Conservation (phyloP, 1,284 basidiomycete species). For the Sporisorium scitamineum region DNA sequence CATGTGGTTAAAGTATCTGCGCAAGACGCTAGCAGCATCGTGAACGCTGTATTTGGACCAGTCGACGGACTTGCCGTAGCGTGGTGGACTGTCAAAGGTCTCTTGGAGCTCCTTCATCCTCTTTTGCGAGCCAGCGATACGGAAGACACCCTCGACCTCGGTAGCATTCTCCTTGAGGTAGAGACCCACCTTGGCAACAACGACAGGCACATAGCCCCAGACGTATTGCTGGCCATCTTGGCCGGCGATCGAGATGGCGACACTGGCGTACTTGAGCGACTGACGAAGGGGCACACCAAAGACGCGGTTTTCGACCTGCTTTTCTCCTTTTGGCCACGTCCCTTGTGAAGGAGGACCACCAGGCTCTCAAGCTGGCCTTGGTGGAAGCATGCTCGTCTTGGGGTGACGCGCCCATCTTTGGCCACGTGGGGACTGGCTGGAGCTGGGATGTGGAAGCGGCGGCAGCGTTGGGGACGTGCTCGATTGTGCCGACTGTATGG, state of each 20-base stretch:
- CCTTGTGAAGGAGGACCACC: conserved; percentile 63
- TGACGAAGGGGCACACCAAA: conserved; percentile 88
- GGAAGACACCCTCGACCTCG: conserved; percentile 94
- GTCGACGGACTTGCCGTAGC: conserved; percentile 90
- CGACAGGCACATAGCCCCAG: conserved; percentile 87
- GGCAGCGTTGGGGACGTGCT: conserved; percentile 24
- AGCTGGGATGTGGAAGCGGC: conserved; percentile 45
- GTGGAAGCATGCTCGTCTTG: conserved; percentile 57
- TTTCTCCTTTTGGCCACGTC: conserved; percentile 47
- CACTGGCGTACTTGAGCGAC: conserved; percentile 85
- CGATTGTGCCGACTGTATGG: conserved; percentile 22
- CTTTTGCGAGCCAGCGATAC: conserved; percentile 80
- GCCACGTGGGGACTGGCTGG: conserved; percentile 46
- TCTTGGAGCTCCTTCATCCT: conserved; percentile 95
- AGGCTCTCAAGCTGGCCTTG: conserved; percentile 55
- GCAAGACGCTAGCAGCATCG: conserved; percentile 95
- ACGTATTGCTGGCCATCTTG: conserved; percentile 68
- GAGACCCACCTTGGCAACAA: conserved; percentile 93
- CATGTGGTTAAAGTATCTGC: conserved; percentile 95
- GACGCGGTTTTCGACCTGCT: conserved; percentile 69
- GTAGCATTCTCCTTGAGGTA: conserved; percentile 74
- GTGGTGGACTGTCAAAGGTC: conserved; percentile 86
- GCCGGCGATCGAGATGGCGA: conserved; percentile 93
- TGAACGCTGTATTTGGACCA: conserved; percentile 93
- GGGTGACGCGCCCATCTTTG: conserved; percentile 23